Evolutionary conservation across 352 stramenopile genomes (phyloP).

Genomic region (Phytophthora europaea): DNA sequence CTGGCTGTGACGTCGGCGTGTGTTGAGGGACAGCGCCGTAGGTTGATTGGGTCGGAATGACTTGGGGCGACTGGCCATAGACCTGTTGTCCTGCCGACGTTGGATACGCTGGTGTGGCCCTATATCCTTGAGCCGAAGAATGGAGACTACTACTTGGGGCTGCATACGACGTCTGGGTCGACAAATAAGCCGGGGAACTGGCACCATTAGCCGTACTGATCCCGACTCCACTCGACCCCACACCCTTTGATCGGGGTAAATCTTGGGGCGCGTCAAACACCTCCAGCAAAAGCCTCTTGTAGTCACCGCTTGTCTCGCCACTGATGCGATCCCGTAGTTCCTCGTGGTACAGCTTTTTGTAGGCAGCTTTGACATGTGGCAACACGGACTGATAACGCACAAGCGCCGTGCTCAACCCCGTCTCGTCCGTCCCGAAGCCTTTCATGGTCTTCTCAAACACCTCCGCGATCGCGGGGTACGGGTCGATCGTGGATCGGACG

Average conservation of each 20-base stretch:
- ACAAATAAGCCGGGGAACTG: constrained; percentile 24
- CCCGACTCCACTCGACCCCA: constrained; percentile 18
- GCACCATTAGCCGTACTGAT: constrained; percentile 1
- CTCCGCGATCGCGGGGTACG: constrained; percentile 72
- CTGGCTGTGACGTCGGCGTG: constrained; percentile 22
- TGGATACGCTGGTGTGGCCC: constrained; percentile 18
- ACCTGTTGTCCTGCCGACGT: constrained; percentile 28
- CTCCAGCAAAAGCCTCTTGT: constrained; percentile 66
- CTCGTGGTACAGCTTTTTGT: constrained; percentile 69
- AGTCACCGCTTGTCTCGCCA: constrained; percentile 71
- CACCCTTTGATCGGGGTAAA: constrained; percentile 26
- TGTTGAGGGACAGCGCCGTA: constrained; percentile 23
- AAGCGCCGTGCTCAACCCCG: constrained; percentile 58
- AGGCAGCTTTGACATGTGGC: constrained; percentile 62
- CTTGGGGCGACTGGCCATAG: constrained; percentile 28
- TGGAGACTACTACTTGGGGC: constrained; percentile 15
- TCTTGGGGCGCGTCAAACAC: constrained; percentile 81
- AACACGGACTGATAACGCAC: constrained; percentile 71
- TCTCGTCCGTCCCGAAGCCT: constrained; percentile 75
- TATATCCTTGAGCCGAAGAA: constrained; percentile 18
- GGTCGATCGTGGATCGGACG: constrained; percentile 62
- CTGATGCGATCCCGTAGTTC: constrained; percentile 70
- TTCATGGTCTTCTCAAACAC: constrained; percentile 83
- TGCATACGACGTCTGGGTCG: constrained; percentile 31
- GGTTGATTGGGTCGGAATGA: constrained; percentile 16